Base-by-base conservation (phyloP, 129 eudicot genomes). In the Escallonia herrerae region DNA sequence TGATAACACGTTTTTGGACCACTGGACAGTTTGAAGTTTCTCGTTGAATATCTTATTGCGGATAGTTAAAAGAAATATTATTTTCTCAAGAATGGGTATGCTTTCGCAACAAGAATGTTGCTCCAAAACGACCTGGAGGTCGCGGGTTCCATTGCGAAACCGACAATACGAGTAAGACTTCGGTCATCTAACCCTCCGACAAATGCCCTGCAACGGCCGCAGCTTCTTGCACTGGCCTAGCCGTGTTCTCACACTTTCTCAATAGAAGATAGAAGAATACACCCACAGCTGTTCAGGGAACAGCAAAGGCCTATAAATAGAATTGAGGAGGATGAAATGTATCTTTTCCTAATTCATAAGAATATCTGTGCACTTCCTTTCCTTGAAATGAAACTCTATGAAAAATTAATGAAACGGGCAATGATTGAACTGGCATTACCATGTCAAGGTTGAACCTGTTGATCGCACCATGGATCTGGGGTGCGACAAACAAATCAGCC, bases 401-500 rank as follows among this genome's bases (percentile, higher is more conserved):
- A 3, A 7, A 5, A 33, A 54, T 41, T 65, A 8, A 46, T 46
- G 38, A 66, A 65, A 72, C 15, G 45, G n/a, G 3, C 40, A 1
- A 13, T 9, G 55, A 50, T 42, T 43, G 2, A 63, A 14, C 40
- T 49, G 38, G 62, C 13, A 72, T 42, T 89, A 90, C 97, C 95
- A 83, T 74, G 76, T 83, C 90, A 55, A 79, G 38, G 42, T 49
- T 64, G 90, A 75, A 90, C 60, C 93, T 80, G 43, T 61, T 71
- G 58, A 83, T 71, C 62, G 97, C 90, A 62, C 69, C 86, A 71
- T 85, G 70, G 41, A 90, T 60, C 78, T 90, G 97, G 44, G 97
- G 97, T 56, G 95, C 95, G 48, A 90, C 70, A 76, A 75, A 90
- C 68, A 84, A 69, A 72, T 90, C 97, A 37, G 91, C 97, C 97